phyloP scores from a whole-genome alignment of 768 basidiomycete species.

The Auricularia heimuer region DNA sequence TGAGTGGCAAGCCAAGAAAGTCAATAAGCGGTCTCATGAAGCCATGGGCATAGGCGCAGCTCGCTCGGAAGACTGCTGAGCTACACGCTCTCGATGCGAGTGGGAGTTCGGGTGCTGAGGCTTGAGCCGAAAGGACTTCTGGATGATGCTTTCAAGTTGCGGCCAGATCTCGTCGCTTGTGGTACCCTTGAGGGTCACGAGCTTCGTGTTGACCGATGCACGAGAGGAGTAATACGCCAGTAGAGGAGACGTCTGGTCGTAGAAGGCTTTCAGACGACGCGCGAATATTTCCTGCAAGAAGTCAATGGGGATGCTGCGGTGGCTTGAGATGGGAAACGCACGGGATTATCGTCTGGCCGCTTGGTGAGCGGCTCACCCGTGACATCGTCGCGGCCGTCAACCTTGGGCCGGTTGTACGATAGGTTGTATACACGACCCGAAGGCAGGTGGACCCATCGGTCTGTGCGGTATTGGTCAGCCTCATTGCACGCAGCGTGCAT shows the following conservation, averaged over 20 bases:
- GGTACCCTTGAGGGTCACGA: slow-evolving; percentile 55
- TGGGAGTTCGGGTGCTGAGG: not conserved
- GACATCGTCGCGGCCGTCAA: slow-evolving; percentile 70
- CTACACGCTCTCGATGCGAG: not conserved
- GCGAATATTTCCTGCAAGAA: slow-evolving; percentile 58
- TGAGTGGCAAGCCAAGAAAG: not conserved
- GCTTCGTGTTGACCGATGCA: slow-evolving; percentile 26
- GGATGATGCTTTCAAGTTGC: slow-evolving; percentile 54
- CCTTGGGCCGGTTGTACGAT: slow-evolving; percentile 76
- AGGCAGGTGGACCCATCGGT: slow-evolving; percentile 81
- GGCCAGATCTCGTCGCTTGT: slow-evolving; percentile 92
- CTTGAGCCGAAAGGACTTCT: slow-evolving; percentile 40
- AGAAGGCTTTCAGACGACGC: slow-evolving; percentile 67
- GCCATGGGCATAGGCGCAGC: not conserved
- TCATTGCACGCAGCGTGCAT: not conserved
- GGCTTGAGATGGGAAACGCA: slow-evolving; percentile 27
- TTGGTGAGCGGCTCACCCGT: slow-evolving; percentile 85
- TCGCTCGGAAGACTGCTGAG: not conserved
- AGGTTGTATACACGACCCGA: slow-evolving; percentile 88
- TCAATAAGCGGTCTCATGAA: not conserved
- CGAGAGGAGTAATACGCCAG: slow-evolving; percentile 52
- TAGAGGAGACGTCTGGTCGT: slow-evolving; percentile 72
- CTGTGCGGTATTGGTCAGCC: slow-evolving; percentile 19
- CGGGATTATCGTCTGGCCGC: slow-evolving; percentile 83
- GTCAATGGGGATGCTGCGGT: slow-evolving; percentile 4